Evolutionary conservation across 1,284 basidiomycete genomes (phyloP).

Genomic region (Melampsora americana): DNA sequence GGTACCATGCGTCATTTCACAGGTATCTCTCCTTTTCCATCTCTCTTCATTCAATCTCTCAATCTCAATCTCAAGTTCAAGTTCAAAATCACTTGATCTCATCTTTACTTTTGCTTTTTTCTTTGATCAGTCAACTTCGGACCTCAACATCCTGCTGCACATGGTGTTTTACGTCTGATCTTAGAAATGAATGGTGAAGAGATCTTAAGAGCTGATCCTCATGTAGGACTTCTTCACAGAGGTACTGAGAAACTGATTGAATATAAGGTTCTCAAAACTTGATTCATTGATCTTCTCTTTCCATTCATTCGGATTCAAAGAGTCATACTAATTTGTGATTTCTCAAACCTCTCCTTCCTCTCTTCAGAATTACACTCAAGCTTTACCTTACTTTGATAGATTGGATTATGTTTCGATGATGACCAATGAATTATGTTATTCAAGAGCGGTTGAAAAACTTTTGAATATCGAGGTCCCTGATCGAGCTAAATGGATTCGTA

Average conservation of each 20-base stretch:
- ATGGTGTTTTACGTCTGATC: constrained; percentile 96
- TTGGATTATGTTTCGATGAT: constrained; percentile 98
- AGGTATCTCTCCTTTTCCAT: background rate
- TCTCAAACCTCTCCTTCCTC: too few species aligned
- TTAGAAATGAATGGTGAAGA: constrained; percentile 93
- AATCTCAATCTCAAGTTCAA: too few species aligned
- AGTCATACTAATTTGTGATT: background rate
- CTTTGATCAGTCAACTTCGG: constrained; percentile 75
- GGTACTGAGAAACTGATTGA: constrained; percentile 99
- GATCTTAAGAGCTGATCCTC: constrained; percentile 55
- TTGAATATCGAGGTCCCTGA: constrained; percentile 99
- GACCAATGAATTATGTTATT: constrained; percentile 67
- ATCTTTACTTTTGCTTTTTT: too few species aligned
- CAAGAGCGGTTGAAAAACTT: constrained; percentile 94
- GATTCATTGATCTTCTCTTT: background rate
- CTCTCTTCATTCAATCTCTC: too few species aligned
- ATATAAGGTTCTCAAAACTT: constrained; percentile 65
- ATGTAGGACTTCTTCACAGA: constrained; percentile 92
- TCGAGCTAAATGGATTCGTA: constrained; percentile 97
- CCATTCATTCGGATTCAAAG: background rate
- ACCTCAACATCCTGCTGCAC: constrained; percentile 97
- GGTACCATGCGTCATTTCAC: constrained; percentile 39
- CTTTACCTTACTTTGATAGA: constrained; percentile 98
- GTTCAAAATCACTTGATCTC: too few species aligned
- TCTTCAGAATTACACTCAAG: constrained; percentile 81